phyloP scores from a whole-genome alignment of 2,329 filamentous ascomycete genomes.

The Corynespora cassiicola region DNA sequence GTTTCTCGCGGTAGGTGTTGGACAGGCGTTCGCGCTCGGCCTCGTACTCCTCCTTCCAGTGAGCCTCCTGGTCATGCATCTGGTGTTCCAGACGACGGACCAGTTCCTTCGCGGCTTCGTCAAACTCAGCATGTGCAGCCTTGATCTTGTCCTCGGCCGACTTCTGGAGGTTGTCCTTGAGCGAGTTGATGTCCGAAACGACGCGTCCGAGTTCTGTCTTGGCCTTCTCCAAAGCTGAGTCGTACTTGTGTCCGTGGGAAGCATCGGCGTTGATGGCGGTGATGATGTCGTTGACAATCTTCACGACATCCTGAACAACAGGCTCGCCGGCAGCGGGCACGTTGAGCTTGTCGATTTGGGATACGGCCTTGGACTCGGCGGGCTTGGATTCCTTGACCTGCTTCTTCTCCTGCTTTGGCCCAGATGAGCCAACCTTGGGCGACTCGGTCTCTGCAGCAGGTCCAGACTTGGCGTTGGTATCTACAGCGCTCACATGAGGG shows the following conservation, averaged over 20 bases:
- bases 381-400: conserved; percentile 28
- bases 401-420: conserved; percentile 34
- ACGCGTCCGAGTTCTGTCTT: conserved; percentile 83
- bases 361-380: conserved; percentile 34
- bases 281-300: conserved; percentile 96
- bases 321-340: conserved; percentile 81
- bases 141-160: conserved; percentile 78
- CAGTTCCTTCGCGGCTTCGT: conserved; percentile 85
- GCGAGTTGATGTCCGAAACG: conserved; percentile 75
- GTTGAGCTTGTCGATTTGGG: conserved; percentile 78
- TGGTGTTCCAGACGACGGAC: conserved; percentile 84
- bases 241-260: conserved; percentile 74
- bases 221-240: conserved; percentile 79
- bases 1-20: conserved; percentile 78
- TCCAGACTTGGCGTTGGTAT: conserved; percentile 52
- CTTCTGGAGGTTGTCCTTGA: conserved; percentile 73
- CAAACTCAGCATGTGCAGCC: conserved; percentile 77
- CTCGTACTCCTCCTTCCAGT: conserved; percentile 89
- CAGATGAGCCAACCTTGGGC: conserved; percentile 34
- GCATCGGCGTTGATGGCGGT: conserved; percentile 89
- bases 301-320: conserved; percentile 89
- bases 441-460: conserved; percentile 15
- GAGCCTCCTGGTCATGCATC: conserved; percentile 79
- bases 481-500: conserved; percentile 68
- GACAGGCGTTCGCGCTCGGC: conserved; percentile 82